Evolutionary conservation across 202 grass and related monocot genomes (phyloP).

Genomic region (Saccharum hybrid): DNA sequence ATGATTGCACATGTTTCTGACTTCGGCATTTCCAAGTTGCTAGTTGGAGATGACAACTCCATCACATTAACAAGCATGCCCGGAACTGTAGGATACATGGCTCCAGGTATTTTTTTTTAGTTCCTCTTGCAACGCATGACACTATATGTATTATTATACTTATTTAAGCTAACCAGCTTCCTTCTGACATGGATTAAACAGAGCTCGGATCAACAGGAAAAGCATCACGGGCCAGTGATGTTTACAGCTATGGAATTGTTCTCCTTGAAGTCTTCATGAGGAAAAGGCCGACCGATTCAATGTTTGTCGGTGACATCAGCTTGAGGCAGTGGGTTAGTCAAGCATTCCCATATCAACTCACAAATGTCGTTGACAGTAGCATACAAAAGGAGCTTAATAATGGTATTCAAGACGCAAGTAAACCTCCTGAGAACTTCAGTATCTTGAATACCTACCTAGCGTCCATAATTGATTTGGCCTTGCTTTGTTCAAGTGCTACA

Average conservation of each 20-base stretch:
- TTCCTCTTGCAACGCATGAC: background rate
- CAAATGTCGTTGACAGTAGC: conserved; percentile 40
- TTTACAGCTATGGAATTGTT: conserved; percentile 68
- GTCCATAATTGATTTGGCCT: conserved; percentile 54
- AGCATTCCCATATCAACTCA: conserved; percentile 49
- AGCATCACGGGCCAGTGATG: conserved; percentile 53
- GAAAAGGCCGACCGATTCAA: conserved; percentile 60
- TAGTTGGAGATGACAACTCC: conserved; percentile 40
- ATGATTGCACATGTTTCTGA: conserved; percentile 66
- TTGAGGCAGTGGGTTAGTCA: conserved; percentile 64
- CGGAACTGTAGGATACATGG: conserved; percentile 65
- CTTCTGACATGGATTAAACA: conserved; percentile 30
- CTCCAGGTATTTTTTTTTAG: conserved; percentile 54
- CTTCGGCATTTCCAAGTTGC: conserved; percentile 65
- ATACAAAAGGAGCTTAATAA: conserved; percentile 16
- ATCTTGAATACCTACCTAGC: conserved; percentile 24
- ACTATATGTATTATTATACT: background rate
- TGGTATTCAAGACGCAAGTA: background rate
- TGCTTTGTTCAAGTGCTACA: conserved; percentile 51
- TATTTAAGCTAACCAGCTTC: conserved; percentile 16
- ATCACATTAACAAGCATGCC: conserved; percentile 53
- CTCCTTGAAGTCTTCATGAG: conserved; percentile 52
- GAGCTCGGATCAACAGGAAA: conserved; percentile 54
- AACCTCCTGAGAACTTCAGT: background rate
- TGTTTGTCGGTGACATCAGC: conserved; percentile 53